phyloP scores from a whole-genome alignment of 1,284 basidiomycete genomes.

The Takashimella tepidaria region DNA sequence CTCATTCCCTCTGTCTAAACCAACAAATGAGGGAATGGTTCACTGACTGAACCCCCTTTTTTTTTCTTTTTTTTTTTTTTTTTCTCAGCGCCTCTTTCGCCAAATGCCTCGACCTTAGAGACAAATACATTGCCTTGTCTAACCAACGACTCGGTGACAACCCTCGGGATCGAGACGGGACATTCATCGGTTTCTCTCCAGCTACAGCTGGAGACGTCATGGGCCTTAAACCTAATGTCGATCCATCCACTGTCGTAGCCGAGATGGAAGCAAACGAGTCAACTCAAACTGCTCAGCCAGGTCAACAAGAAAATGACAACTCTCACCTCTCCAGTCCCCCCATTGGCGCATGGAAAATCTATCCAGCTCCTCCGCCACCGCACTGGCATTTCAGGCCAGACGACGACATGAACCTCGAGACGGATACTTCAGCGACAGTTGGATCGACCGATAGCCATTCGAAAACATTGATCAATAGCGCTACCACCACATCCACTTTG shows the following conservation, averaged over 20 bases:
- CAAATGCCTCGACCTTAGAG: constrained; percentile 75
- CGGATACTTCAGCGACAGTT: background rate
- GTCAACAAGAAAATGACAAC: background rate
- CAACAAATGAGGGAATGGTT: no score
- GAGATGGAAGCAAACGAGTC: constrained; percentile 3
- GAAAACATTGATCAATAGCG: background rate
- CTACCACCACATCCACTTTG: background rate
- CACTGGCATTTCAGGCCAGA: constrained; percentile 79
- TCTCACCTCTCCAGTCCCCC: background rate
- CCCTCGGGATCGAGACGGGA: constrained; percentile 77
- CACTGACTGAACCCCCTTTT: no score
- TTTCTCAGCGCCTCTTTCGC: constrained; percentile 55
- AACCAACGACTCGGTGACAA: constrained; percentile 86
- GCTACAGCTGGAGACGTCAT: constrained; percentile 58
- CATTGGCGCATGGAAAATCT: constrained; percentile 71
- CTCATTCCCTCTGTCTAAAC: background rate
- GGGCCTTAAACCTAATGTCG: constrained; percentile 60
- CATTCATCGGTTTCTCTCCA: constrained; percentile 60
- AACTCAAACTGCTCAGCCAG: background rate
- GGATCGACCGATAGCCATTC: background rate
- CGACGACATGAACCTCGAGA: constrained; percentile 39
- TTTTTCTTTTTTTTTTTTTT: background rate
- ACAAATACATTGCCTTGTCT: constrained; percentile 84
- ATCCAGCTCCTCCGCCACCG: constrained; percentile 82
- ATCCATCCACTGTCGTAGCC: constrained; percentile 39